Evolutionary conservation across 2,329 filamentous ascomycete genomes (phyloP), one percentile per base, ranked within the genome.

Genomic region (Incumbomyces delicatus): DNA sequence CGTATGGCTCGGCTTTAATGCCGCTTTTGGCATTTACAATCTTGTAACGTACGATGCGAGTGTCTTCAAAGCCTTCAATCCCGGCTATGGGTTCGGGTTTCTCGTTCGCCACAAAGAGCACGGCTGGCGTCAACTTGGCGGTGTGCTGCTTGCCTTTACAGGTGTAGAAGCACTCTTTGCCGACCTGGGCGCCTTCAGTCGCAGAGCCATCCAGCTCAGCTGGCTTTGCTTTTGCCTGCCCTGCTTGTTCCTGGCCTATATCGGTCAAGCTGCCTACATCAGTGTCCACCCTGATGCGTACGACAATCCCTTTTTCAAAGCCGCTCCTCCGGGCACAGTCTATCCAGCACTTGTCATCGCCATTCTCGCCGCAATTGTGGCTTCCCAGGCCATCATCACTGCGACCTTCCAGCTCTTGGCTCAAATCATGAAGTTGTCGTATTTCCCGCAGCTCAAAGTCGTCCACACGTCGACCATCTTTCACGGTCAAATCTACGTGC

Each of bases 121-220:
- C n/a, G 75, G 74, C 14, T 78, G 75, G 74, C 61, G 64, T 33
- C 67, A 65, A 29, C 64, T 78, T 3, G 74, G 72, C 4, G 84
- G 85, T 3, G 76, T 88, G 16, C 63, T 89, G 2, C 73, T 89
- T 8, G 76, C 80, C 2, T 88, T 89, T 57, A 88, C 85, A 1
- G 84, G 81, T 14, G 81, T 85, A n/a, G 85, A 88, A 60, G 83
- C 84, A 1, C 69, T 89, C 1, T 89, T 87, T 58, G 84, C 85
- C 2, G 84, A 89, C 56, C 69, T 89, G 6, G 85, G 84, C 30
- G 85, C 85, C 17, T 89, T 89, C 61, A 77, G 75, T 61, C 73
- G 76, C 51, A 44, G 74, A 35, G 83, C 85, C 0, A 79, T 89
- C 43, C 83, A 86, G 59, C 69, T 88, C 13, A 82, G 76, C 36